phyloP scores from a whole-genome alignment of 1,139 yeast species.

The Yamadazyma blattariae region DNA sequence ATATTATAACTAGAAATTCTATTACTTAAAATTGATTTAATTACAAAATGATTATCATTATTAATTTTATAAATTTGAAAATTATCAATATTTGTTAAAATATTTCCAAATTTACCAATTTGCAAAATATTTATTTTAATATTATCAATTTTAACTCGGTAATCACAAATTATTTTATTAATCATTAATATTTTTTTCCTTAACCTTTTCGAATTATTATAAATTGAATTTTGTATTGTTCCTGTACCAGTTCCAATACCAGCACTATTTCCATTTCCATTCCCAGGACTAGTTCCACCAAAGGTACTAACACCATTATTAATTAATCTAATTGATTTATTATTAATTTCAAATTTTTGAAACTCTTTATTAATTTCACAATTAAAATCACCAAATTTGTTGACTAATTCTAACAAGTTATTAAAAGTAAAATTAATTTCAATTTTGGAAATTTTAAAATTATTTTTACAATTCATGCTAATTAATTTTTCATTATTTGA shows the following conservation, averaged over 20 bases:
- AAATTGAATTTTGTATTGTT: constrained; percentile 6
- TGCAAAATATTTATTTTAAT: constrained; percentile 21
- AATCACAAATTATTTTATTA: constrained; percentile 11
- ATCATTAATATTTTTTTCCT: constrained; percentile 9
- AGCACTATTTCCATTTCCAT: neutral
- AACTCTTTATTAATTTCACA: neutral
- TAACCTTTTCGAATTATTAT: constrained; percentile 8
- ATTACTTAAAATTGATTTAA: constrained; percentile 17
- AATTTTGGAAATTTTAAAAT: constrained; percentile 19
- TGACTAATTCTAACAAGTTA: constrained; percentile 13
- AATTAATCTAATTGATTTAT: neutral
- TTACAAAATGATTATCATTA: constrained; percentile 30
- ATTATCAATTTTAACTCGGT: constrained; percentile 22
- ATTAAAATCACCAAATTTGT: constrained; percentile 12
- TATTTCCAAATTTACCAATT: constrained; percentile 41
- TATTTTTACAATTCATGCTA: constrained; percentile 17
- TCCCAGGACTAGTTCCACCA: neutral
- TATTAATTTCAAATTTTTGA: neutral
- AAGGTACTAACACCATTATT: too few species aligned
- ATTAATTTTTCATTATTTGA: constrained; percentile 20
- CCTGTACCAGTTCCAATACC: neutral
- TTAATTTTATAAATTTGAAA: constrained; percentile 29
- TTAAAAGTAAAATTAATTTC: constrained; percentile 13
- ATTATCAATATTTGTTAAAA: constrained; percentile 23
- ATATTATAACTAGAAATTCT: constrained; percentile 16